phyloP scores from a whole-genome alignment of 768 basidiomycete species.

The Crepidotus variabilis region DNA sequence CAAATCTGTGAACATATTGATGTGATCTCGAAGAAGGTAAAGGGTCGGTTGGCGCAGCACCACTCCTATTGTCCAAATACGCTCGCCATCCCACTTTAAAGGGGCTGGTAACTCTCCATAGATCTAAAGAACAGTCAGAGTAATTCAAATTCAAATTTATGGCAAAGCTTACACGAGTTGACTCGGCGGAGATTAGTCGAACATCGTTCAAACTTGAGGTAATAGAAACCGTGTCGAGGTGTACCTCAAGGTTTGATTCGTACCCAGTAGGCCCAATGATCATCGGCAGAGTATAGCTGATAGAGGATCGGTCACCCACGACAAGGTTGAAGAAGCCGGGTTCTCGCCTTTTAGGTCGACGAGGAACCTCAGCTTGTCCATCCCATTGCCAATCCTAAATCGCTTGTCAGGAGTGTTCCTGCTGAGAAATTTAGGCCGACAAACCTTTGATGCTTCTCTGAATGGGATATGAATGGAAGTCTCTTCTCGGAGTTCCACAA shows the following conservation, averaged over 20 bases:
- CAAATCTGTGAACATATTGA: slow-evolving; percentile 93
- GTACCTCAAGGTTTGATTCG: slow-evolving; percentile 73
- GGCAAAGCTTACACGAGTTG: slow-evolving; percentile 58
- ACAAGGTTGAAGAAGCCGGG: slow-evolving; percentile 69
- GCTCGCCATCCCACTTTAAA: slow-evolving; percentile 74
- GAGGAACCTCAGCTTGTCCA: slow-evolving; percentile 42
- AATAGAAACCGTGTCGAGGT: slow-evolving; percentile 74
- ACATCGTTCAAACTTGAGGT: slow-evolving; percentile 90
- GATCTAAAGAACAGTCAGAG: slow-evolving; percentile 36
- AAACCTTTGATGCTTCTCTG: slow-evolving; percentile 84
- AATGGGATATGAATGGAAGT: slow-evolving; percentile 85
- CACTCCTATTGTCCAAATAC: slow-evolving; percentile 77
- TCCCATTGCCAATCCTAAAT: slow-evolving; percentile 93
- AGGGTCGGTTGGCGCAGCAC: slow-evolving; percentile 69
- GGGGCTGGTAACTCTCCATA: slow-evolving; percentile 77
- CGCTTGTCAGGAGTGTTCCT: background rate
- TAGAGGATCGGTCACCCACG: slow-evolving; percentile 78
- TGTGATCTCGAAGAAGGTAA: slow-evolving; percentile 85
- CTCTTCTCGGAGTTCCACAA: slow-evolving; percentile 75
- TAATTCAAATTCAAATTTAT: slow-evolving; percentile 6
- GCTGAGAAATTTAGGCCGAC: background rate
- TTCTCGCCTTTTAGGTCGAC: slow-evolving; percentile 54
- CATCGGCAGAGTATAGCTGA: slow-evolving; percentile 85
- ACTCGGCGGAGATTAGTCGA: slow-evolving; percentile 69
- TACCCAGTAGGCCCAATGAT: slow-evolving; percentile 71